Evolutionary conservation across 2,329 filamentous ascomycete genomes (phyloP).

Genomic region (Dryadomyces sulphureus): DNA sequence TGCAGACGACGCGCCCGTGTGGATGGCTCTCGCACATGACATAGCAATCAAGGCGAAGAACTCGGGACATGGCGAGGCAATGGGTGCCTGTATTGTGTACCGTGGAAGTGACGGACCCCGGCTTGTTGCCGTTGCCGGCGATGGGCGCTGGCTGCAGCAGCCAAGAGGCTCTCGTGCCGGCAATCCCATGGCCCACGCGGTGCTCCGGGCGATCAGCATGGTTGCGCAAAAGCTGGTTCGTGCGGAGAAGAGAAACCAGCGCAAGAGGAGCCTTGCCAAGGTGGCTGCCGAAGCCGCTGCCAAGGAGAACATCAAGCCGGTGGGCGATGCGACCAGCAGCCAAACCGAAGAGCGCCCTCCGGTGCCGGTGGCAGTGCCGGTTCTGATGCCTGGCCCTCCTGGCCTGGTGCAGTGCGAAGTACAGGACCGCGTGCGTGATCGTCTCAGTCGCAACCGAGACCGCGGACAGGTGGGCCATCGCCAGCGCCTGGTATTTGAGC

Average conservation of each 20-base stretch:
- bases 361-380: no score
- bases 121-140: conserved; percentile 59
- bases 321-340: background rate
- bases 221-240: conserved; percentile 54
- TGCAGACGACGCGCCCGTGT: conserved; percentile 44
- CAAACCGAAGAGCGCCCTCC: no score
- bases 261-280: conserved; percentile 1
- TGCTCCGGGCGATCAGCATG: conserved; percentile 70
- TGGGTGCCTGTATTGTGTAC: conserved; percentile 66
- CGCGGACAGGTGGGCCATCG: conserved; percentile 11
- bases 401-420: conserved; percentile 9
- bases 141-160: conserved; percentile 54
- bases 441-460: conserved; percentile 11
- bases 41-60: conserved; percentile 45
- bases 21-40: conserved; percentile 51
- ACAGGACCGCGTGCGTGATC: conserved; percentile 11
- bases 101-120: conserved; percentile 32
- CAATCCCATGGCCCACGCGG: conserved; percentile 66
- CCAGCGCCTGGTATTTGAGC: conserved; percentile 38
- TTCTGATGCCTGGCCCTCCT: background rate
- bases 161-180: conserved; percentile 31
- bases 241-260: conserved; percentile 29
- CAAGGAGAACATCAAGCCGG: conserved; percentile 8
- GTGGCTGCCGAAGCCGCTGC: background rate
- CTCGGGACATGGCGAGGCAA: conserved; percentile 47